A percentile compares a stretch with the other conserved stretches of the same genome.
Conservation (phyloP, 345 rosid species). For the Aquilaria sinensis region DNA sequence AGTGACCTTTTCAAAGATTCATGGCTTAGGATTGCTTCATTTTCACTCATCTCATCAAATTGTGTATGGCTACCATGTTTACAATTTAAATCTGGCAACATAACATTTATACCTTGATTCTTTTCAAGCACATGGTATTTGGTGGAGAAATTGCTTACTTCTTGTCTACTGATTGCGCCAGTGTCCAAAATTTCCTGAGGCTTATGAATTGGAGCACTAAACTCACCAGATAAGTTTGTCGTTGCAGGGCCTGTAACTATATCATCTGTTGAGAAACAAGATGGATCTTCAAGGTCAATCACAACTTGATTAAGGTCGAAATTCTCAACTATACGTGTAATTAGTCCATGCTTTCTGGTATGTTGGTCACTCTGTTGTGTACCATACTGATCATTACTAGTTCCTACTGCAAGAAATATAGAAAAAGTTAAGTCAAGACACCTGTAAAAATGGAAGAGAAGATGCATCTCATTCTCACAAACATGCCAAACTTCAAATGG, state of each 20-base stretch:
- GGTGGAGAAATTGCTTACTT: slow-evolving; percentile 4
- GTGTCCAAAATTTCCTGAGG: slow-evolving; percentile 10
- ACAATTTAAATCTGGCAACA: slow-evolving; percentile 7
- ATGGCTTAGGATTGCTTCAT: slow-evolving; percentile 1
- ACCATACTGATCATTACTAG: no score
- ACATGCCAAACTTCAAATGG: slow-evolving; percentile 12
- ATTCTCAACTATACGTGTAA: no score
- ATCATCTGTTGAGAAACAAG: slow-evolving; percentile 21
- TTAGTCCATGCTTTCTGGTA: no score
- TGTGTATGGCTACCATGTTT: background rate
- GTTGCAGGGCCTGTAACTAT: slow-evolving; percentile 12
- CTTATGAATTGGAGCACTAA: slow-evolving; percentile 5
- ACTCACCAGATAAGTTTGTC: slow-evolving; percentile 15
- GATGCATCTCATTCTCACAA: no score
- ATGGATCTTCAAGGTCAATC: slow-evolving; percentile 17
- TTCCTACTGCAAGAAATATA: no score
- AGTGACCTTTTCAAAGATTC: slow-evolving; percentile 11
- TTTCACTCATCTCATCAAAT: background rate
- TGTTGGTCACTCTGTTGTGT: no score
- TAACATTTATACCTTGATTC: slow-evolving; percentile 9
- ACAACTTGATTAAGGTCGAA: slow-evolving; percentile 35
- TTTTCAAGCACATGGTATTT: slow-evolving; percentile 12
- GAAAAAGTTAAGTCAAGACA: no score
- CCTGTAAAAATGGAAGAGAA: no score
- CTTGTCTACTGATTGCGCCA: slow-evolving; percentile 1